Percentiles rank a stretch among this genome's conserved stretches.
phyloP scores from a whole-genome alignment of 805 yeast species.

The Pichia rugopelliculosa region DNA sequence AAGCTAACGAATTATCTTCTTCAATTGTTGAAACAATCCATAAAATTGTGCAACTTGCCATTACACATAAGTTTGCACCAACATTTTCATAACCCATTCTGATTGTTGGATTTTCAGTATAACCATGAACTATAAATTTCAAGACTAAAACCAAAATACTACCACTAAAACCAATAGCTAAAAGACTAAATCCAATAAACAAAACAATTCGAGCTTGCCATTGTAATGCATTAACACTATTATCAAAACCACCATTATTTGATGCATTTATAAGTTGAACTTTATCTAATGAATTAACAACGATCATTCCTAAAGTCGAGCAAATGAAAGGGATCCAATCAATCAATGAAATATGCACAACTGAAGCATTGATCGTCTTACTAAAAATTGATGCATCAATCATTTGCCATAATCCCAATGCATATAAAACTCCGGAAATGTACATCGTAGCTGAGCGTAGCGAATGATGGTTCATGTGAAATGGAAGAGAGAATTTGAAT shows the following conservation, averaged over 20 bases:
- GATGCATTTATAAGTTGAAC: constrained; percentile 31
- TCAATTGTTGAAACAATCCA: constrained; percentile 96
- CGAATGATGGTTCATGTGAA: constrained; percentile 57
- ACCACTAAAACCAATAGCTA: constrained; percentile 94
- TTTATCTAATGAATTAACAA: constrained; percentile 68
- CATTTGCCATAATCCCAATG: constrained; percentile 84
- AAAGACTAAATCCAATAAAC: constrained; percentile 83
- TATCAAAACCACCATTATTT: constrained; percentile 22
- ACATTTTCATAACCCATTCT: constrained; percentile 94
- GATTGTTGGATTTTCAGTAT: constrained; percentile 70
- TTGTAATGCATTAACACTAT: constrained; percentile 38
- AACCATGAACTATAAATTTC: constrained; percentile 74
- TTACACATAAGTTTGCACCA: constrained; percentile 65
- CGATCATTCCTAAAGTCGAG: constrained; percentile 81
- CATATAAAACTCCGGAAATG: constrained; percentile 66
- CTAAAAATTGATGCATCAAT: constrained; percentile 86
- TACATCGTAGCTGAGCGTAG: constrained; percentile 70
- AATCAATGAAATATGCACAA: constrained; percentile 79
- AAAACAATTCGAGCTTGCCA: constrained; percentile 93
- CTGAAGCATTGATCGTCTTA: constrained; percentile 75
- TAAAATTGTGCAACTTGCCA: constrained; percentile 80
- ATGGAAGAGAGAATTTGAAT: constrained; percentile 60
- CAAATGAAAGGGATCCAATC: constrained; percentile 96
- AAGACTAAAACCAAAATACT: constrained; percentile 81
- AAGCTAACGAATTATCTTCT: constrained; percentile 88